Percentiles rank a stretch among this genome's conserved stretches.
These are phyloP conservation scores for Cetradonia linearis DNA, from an alignment of 495 filamentous ascomycete genomes.

Conservation along the genomic window DNA sequence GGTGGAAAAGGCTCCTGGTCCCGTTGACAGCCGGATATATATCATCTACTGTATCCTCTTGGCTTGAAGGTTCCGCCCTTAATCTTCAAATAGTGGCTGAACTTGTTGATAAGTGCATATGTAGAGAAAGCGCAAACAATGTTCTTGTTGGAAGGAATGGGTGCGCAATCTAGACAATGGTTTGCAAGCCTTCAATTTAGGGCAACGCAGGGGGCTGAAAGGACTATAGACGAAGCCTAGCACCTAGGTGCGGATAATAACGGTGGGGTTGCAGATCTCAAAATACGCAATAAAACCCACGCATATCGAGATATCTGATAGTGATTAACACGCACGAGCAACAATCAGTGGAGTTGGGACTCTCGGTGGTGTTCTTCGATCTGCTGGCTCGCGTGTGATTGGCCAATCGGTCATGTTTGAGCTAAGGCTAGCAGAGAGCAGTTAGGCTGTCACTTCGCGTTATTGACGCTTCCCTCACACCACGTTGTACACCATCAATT, in stretches of 20 bases:
- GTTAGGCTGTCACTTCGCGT: not conserved
- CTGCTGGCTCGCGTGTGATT: not conserved
- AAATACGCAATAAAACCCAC: constrained; percentile 6
- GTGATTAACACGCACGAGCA: not conserved
- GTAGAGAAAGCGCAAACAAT: not conserved
- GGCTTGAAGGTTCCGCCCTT: not conserved
- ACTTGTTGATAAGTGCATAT: not conserved
- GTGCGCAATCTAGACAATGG: not conserved
- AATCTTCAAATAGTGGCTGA: not conserved
- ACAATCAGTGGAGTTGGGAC: not conserved
- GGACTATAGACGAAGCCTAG: too few relatives aligned
- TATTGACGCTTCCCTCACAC: not conserved
- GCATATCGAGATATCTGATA: not conserved
- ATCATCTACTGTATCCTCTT: not conserved
- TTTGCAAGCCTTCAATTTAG: not conserved
- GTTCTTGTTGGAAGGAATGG: not conserved
- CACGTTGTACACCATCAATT: not conserved
- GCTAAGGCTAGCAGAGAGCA: not conserved
- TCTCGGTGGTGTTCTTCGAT: not conserved
- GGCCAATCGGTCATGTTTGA: not conserved
- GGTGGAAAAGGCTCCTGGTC: constrained; percentile 3
- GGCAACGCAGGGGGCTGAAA: not conserved
- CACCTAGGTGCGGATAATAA: too few relatives aligned
- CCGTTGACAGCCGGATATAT: constrained; percentile 1
- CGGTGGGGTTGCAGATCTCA: not conserved